These are phyloP conservation scores for Juncus effusus DNA, from an alignment of 176 grass and related monocot species.

Conservation along the genomic window DNA sequence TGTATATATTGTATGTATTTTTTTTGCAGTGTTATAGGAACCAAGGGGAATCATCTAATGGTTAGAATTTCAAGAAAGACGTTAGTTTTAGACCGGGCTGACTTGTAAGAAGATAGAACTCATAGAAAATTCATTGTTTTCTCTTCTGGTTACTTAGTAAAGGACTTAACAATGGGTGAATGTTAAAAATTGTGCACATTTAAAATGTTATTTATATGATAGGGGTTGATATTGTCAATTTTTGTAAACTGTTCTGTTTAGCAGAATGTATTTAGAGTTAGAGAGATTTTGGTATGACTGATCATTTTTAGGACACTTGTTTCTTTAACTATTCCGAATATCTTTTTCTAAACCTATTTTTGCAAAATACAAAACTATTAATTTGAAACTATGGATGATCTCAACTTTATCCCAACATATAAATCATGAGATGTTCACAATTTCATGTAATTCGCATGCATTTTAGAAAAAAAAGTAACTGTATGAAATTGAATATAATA, in stretches of 20 bases:
- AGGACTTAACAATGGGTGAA: background rate
- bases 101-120: constrained; percentile 62
- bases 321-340: background rate
- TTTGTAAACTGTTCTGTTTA: too few relatives aligned
- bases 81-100: constrained; percentile 70
- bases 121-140: background rate
- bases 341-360: too few relatives aligned
- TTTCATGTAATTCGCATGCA: too few relatives aligned
- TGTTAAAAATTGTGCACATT: background rate
- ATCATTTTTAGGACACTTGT: too few relatives aligned
- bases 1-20: constrained; percentile 21
- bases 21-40: constrained; percentile 76
- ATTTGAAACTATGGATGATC: too few relatives aligned
- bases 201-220: background rate
- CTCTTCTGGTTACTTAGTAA: too few relatives aligned
- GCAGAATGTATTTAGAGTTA: background rate
- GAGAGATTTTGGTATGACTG: background rate
- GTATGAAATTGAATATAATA: too few relatives aligned
- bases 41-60: constrained; percentile 65
- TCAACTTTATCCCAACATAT: too few relatives aligned
- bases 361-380: too few relatives aligned
- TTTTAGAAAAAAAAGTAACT: too few relatives aligned
- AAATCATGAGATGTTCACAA: too few relatives aligned
- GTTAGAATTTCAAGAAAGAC: constrained; percentile 51
- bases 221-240: background rate